Evolutionary conservation across 139 green algal species (phyloP), one percentile per base, ranked within the genome.

Genomic region (Edaphochlamys debaryana): DNA sequence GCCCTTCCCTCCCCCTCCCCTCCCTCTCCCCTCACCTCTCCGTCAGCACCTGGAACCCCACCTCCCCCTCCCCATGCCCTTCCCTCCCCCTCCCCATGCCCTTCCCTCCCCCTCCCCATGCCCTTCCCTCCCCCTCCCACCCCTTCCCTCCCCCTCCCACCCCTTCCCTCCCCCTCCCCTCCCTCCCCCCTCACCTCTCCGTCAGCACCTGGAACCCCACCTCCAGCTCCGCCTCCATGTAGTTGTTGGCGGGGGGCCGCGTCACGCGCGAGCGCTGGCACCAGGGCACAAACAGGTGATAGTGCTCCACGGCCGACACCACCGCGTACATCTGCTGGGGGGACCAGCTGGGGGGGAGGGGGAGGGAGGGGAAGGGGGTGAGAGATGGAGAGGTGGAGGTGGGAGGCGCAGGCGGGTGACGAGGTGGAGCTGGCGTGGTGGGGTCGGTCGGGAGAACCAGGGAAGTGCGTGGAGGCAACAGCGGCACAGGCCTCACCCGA

Each of bases 181-280:
- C n/a, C n/a, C n/a, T n/a, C n/a, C n/a, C n/a, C 34, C 1, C 83
- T 62, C 54, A 90, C 88, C 79, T 86, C 29, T 92, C 89, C 3
- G 58, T 56, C 15, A 92, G 70, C 69, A 90, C 68, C 79, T 95
- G 94, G 79, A 99, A 99, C 30, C 96, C 96, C 3, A 99, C 93
- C 80, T 98, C 94, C 30, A 99, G 92, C 90, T 98, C 96, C 9
- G 96, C 96, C 64, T 98, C 95, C 68, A 98, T 81, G 71, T 95
- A 94, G 36, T 38, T 64, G 56, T 87, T 79, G 17, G 64, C 70
- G 0, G 4, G 38, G 15, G 69, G 42, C 30, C 63, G 75, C 20
- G 93, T 70, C 27, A 98, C 85, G 4, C 73, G 70, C 0, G 90
- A 96, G 23, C 74, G 70, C 63, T 90, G 79, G 79, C 96, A 99